Base-by-base conservation (phyloP, 257 asterid genomes). In the Orobanche coerulescens region DNA sequence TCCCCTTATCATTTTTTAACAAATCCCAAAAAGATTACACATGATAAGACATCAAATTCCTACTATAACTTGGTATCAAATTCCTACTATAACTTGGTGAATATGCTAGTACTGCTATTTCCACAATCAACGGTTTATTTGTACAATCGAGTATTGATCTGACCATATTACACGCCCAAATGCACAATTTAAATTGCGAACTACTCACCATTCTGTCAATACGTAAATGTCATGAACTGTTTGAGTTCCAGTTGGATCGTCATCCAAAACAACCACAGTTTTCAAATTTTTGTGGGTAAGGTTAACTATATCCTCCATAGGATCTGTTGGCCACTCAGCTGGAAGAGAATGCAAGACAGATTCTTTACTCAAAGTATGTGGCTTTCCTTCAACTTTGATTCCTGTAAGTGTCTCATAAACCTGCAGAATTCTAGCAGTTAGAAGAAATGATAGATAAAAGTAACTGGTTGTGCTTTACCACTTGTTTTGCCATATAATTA, bases 211-310 rank as follows among this genome's bases (percentile, higher is more conserved):
- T 84, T 86, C 98, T 26, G 96, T 85, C 91, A 92, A 73, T 59
- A 92, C 96, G 59, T 84, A 92, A 73, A 82, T 79, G 76, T 79
- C 95, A 71, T 92, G 95, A 76, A 92, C 98, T 40, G 98, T 92
- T 79, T 92, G 98, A 70, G 98, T 92, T 56, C 98, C 98, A 66
- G 98, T 92, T 68, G 98, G 98, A 78, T 92, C 98, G 48, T 92
- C 98, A 81, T 92, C 98, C 74, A 92, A 82, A 72, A 89, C 98
- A 74, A 92, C 83, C 75, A 92, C 74, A 44, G 87, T 88, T 80
- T 89, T 92, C 25, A 68, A 46, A 61, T 60, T 82, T 66, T 84
- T 80, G 74, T 78, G 82, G 62, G 74, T 77, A 65, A 88, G 85
- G 69, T 67, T 75, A 64, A 64, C 77, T 62, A 84, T 84, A 66